Evolutionary conservation across 2,329 filamentous ascomycete genomes (phyloP).

Genomic region (Trichoderma brevicompactum): DNA sequence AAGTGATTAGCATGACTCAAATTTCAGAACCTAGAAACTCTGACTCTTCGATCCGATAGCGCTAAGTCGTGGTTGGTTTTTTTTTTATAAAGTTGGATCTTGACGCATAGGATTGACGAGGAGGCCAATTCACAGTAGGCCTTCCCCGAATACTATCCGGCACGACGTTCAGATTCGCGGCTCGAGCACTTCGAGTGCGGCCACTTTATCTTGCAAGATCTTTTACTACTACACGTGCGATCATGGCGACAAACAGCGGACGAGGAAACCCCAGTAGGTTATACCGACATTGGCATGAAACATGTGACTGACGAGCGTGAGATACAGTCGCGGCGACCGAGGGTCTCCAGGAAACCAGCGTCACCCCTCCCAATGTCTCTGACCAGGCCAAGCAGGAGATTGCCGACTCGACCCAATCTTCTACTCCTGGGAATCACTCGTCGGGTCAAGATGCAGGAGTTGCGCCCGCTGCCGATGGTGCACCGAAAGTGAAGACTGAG

Average conservation of each 20-base stretch:
- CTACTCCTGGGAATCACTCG: constrained; percentile 35
- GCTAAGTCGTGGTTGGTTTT: not conserved
- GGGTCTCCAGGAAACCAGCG: constrained; percentile 45
- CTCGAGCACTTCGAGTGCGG: constrained; percentile 63
- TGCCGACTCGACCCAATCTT: constrained; percentile 39
- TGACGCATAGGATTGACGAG: constrained; percentile 16
- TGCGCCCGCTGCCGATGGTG: constrained; percentile 38
- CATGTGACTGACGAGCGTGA: constrained; percentile 33
- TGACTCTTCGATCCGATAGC: constrained; percentile 18
- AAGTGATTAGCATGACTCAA: constrained; percentile 33
- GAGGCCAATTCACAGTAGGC: constrained; percentile 44
- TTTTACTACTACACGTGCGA: constrained; percentile 49
- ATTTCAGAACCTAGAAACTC: constrained; percentile 13
- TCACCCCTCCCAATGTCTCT: constrained; percentile 47
- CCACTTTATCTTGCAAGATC: constrained; percentile 55
- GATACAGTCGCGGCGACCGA: constrained; percentile 49
- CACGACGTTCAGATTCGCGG: constrained; percentile 56
- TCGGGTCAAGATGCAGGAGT: constrained; percentile 39
- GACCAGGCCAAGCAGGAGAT: constrained; percentile 49
- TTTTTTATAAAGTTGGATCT: constrained; percentile 2
- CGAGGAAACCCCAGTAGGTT: constrained; percentile 48
- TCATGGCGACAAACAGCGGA: constrained; percentile 64
- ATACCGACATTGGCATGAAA: not conserved
- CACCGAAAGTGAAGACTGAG: constrained; percentile 55
- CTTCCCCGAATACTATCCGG: constrained; percentile 45